These are phyloP conservation scores for Erythrobasidium hasegawianum DNA, from an alignment of 1,284 basidiomycete species.

Conservation along the genomic window DNA sequence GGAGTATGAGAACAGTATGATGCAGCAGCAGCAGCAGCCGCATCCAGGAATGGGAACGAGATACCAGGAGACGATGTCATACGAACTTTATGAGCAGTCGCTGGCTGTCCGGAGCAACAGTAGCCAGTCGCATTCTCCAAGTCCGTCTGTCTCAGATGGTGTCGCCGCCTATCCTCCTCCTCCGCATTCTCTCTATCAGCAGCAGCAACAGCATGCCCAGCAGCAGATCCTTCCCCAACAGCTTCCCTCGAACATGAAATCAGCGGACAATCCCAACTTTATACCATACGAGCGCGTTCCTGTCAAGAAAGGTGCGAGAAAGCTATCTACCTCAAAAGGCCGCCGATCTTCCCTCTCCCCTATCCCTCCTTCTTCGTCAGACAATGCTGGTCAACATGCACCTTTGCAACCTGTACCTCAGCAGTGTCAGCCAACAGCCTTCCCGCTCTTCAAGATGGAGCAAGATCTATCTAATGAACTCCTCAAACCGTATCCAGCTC, in stretches of 20 bases:
- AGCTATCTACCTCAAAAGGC: neutral
- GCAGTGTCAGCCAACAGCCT: neutral
- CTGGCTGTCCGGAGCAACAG: neutral
- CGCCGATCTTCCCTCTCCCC: neutral
- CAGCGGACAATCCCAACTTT: neutral
- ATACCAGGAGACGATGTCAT: neutral
- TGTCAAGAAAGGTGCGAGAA: neutral
- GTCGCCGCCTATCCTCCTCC: neutral
- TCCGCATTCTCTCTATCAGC: neutral
- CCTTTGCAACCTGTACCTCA: neutral
- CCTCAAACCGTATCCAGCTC: too few species aligned
- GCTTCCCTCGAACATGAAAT: neutral
- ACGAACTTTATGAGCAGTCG: neutral
- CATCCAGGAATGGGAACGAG: too few species aligned
- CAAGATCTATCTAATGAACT: too few species aligned
- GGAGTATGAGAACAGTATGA: neutral
- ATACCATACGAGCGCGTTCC: conserved; percentile 1
- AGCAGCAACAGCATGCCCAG: neutral
- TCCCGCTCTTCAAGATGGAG: too few species aligned
- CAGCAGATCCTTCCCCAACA: neutral
- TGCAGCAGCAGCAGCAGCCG: too few species aligned
- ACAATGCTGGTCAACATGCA: neutral
- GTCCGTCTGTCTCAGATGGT: neutral
- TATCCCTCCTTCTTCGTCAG: neutral
- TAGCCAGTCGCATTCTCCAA: neutral